A percentile compares a stretch with the other conserved stretches of the same genome.
Conservation (phyloP, 306 rosid species). For the Sophora flavescens region DNA sequence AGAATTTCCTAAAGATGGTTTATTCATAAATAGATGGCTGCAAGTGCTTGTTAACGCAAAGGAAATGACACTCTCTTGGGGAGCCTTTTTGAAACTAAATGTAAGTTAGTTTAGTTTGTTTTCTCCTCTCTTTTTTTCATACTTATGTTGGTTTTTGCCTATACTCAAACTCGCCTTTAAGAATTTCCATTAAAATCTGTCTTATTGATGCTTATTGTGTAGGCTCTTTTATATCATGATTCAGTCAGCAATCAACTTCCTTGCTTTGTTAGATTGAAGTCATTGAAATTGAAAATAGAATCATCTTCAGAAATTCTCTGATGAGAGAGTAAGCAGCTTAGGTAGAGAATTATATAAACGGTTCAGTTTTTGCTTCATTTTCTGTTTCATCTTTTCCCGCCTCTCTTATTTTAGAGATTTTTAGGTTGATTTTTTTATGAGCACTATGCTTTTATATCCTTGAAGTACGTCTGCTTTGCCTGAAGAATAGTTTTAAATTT, state of each 20-base stretch:
- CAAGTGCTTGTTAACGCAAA: background rate
- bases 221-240: background rate
- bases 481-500: no score
- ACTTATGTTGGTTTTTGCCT: background rate
- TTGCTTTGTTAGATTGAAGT: slow-evolving; percentile 20
- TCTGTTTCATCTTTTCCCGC: no score
- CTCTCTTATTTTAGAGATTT: no score
- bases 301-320: background rate
- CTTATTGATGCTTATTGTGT: background rate
- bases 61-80: background rate
- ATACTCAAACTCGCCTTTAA: background rate
- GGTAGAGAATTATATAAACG: no score
- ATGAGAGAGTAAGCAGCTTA: no score
- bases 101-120: background rate
- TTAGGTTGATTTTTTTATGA: no score
- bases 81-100: background rate
- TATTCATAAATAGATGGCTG: background rate
- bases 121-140: background rate
- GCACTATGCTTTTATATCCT: no score
- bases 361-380: no score
- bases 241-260: background rate
- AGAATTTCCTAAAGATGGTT: no score
- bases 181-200: background rate
- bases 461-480: no score
- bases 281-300: background rate